Evolutionary conservation across 2,329 filamentous ascomycete genomes (phyloP), one percentile per base, ranked within the genome.

Genomic region (Metarhizium brunneum): DNA sequence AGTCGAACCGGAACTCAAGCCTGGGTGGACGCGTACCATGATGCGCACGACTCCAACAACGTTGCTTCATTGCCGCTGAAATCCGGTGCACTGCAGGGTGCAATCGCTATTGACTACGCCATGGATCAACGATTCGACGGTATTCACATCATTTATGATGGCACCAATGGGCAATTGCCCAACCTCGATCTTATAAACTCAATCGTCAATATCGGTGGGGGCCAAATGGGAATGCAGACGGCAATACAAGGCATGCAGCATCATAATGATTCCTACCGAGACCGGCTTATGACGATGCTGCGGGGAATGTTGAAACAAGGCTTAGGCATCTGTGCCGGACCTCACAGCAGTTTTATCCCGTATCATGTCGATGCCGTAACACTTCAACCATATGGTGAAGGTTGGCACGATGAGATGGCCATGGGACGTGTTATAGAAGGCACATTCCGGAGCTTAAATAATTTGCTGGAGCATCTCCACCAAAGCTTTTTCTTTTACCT

Each of bases 401-500:
- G 94, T 36, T 96, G 91, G 90, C 90, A 97, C 66, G 94, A 99
- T 68, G 94, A 97, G 72, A 97, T 97, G 90, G 88, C 88, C 10
- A 84, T 99, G 67, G 94, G 94, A 6, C 81, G 92, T 54, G 86
- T 92, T 0, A 80, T 97, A 4, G 94, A 99, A 73, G 91, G 91
- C 64, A 82, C 94, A 3, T 95, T 95, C 69, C 82, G 94, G 64
- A 96, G 90, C 69, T 76, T 99, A 71, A 99, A 99, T 74, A 99
- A 99, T 67, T 75, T 99, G 57, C 81, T 99, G 36, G 94, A 99
- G 73, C 92, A 99, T 68, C 79, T 99, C 58, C 94, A 99, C 69
- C 94, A 99, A 73, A 96, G 92, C 69, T 99, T 99, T 77, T 99
- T 99, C 81, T 97, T 99, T 74, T 99, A 99, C 69, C 77, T 99